Evolutionary conservation across 192 early-diverging fungal genomes (phyloP).

Genomic region (Gonapodya sp.): DNA sequence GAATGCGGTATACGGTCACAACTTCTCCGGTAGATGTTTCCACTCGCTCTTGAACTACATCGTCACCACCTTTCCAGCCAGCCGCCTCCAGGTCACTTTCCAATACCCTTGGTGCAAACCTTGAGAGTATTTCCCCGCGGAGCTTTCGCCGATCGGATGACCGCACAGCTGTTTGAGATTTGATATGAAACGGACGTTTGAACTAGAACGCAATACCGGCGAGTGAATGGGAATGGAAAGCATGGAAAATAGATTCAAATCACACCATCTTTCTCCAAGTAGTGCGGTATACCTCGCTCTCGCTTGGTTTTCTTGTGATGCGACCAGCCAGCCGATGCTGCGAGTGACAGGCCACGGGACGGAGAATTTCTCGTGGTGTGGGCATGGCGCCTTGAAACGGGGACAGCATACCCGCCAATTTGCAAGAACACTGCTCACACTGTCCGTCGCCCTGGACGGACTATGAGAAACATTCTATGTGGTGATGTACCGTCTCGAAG

Average conservation of each 20-base stretch:
- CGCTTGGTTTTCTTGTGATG: too few species aligned
- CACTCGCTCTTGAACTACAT: constrained; percentile 3
- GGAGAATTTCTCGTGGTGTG: too few species aligned
- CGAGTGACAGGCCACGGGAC: too few species aligned
- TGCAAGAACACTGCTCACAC: too few species aligned
- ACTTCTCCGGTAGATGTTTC: constrained; percentile 26
- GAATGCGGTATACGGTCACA: constrained; percentile 41
- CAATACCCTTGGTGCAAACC: constrained; percentile 29
- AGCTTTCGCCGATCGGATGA: constrained; percentile 59
- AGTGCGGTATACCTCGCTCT: too few species aligned
- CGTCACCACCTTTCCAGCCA: constrained; percentile 17
- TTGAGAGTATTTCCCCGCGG: constrained; percentile 42
- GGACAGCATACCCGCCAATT: too few species aligned
- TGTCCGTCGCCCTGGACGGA: too few species aligned
- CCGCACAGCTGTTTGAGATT: constrained; percentile 56
- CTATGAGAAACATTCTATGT: too few species aligned
- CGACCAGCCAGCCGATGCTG: too few species aligned
- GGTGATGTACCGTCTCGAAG: too few species aligned
- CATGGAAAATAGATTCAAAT: background rate
- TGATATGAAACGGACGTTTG: constrained; percentile 41
- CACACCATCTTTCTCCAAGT: too few species aligned
- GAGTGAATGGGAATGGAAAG: background rate
- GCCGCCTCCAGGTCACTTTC: constrained; percentile 5
- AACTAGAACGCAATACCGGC: background rate
- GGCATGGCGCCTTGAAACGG: too few species aligned